Conservation (phyloP, 495 filamentous ascomycete genomes). For the Wilcoxina mikolae region DNA sequence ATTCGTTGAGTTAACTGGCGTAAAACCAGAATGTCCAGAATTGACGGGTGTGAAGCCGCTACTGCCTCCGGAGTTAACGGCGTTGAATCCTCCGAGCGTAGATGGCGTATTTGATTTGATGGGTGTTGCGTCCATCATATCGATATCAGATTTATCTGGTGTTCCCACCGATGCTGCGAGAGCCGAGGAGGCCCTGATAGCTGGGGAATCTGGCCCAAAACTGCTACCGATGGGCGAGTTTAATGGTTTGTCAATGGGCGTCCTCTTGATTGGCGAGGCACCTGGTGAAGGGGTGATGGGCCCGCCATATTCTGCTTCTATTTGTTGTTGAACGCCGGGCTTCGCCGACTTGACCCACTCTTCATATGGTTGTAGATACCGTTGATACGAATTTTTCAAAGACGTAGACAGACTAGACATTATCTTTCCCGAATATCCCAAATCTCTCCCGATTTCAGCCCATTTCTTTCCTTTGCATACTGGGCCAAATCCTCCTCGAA, state of each 20-base stretch:
- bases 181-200: conserved; percentile 51
- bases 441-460: conserved; percentile 93
- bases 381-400: conserved; percentile 93
- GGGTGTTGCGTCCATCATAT: conserved; percentile 29
- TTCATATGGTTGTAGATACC: conserved; percentile 93
- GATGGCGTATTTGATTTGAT: conserved; percentile 21
- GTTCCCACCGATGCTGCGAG: conserved; percentile 49
- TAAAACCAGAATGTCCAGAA: conserved; percentile 38
- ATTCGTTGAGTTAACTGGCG: conserved; percentile 38
- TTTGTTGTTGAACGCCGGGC: conserved; percentile 88
- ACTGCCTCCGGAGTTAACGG: conserved; percentile 40
- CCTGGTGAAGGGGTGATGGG: conserved; percentile 86
- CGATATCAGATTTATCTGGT: conserved; percentile 25
- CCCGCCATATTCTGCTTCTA: conserved; percentile 85
- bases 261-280: conserved; percentile 69
- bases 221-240: conserved; percentile 30
- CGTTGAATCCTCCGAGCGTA: conserved; percentile 23
- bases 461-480: conserved; percentile 98
- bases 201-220: conserved; percentile 52
- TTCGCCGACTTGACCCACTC: conserved; percentile 86
- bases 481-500: conserved; percentile 79
- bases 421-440: conserved; percentile 98
- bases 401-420: conserved; percentile 99
- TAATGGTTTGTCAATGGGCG: conserved; percentile 52
- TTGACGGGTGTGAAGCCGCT: conserved; percentile 60